These are phyloP conservation scores for Phytopythium mirpurense DNA, from an alignment of 352 stramenopile species.

Conservation along the genomic window DNA sequence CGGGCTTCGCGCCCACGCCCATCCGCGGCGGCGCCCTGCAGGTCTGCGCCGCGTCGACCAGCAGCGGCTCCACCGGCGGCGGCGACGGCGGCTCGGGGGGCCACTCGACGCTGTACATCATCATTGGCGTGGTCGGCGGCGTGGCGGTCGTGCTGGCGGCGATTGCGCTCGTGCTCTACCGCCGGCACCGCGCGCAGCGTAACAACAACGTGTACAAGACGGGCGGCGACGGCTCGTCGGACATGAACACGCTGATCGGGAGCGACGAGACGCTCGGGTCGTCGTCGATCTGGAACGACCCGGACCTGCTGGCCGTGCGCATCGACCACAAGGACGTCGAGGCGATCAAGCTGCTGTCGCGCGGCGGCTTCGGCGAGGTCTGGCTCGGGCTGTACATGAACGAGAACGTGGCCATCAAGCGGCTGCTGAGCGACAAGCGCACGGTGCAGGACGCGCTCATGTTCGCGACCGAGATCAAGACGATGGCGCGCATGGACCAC, in stretches of 20 bases:
- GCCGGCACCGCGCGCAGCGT: constrained; percentile 9
- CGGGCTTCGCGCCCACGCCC: constrained; percentile 12
- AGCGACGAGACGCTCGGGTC: constrained; percentile 26
- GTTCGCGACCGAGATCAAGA: constrained; percentile 61
- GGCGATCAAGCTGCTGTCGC: constrained; percentile 49
- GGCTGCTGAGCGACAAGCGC: constrained; percentile 48
- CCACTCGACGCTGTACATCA: constrained; percentile 31
- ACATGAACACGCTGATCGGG: constrained; percentile 27
- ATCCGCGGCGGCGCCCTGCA: constrained; percentile 18
- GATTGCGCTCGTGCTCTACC: constrained; percentile 37
- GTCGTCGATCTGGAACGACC: constrained; percentile 67
- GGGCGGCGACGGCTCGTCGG: constrained; percentile 15
- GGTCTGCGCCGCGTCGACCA: constrained; percentile 21
- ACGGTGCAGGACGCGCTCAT: constrained; percentile 43
- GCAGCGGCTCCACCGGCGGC: constrained; percentile 6
- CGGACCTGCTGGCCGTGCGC: constrained; percentile 50
- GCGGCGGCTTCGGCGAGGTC: constrained; percentile 64
- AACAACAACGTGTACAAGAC: constrained; percentile 14
- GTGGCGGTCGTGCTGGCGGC: constrained; percentile 30
- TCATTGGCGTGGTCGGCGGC: constrained; percentile 32
- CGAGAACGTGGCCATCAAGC: constrained; percentile 65
- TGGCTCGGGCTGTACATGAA: constrained; percentile 63
- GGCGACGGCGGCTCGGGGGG: constrained; percentile 14
- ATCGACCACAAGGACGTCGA: constrained; percentile 52
- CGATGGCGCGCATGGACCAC: constrained; percentile 50